Conservation (phyloP, 306 rosid species). For the Hippophae gyantsensis region DNA sequence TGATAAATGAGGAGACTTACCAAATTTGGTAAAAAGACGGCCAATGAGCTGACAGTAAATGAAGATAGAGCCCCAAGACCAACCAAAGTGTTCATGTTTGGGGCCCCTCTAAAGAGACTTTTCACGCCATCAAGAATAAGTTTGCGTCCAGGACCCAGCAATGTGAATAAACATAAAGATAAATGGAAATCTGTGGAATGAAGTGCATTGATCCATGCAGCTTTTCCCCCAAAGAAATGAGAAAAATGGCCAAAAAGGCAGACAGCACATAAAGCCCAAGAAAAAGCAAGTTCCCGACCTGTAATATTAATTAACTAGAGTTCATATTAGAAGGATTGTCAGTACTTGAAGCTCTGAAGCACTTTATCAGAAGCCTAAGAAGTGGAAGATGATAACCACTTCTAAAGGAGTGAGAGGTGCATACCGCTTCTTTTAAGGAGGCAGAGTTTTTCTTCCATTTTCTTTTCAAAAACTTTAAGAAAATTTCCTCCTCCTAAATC, state of each 20-base stretch:
- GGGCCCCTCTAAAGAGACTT: slow-evolving; percentile 71
- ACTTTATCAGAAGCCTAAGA: slow-evolving; percentile 8
- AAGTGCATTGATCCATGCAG: slow-evolving; percentile 70
- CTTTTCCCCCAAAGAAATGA: slow-evolving; percentile 78
- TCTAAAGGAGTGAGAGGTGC: slow-evolving; percentile 16
- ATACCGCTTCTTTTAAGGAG: slow-evolving; percentile 80
- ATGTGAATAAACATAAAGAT: slow-evolving; percentile 70
- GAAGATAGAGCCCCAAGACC: slow-evolving; percentile 98
- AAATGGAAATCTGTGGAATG: slow-evolving; percentile 85
- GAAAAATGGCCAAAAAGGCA: slow-evolving; percentile 89
- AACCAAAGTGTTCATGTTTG: slow-evolving; percentile 95
- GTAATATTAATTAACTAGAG: slow-evolving; percentile 19
- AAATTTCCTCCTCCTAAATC: slow-evolving; percentile 64
- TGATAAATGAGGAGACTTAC: slow-evolving; percentile 36
- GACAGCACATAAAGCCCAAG: slow-evolving; percentile 93
- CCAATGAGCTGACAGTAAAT: slow-evolving; percentile 83
- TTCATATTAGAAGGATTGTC: slow-evolving; percentile 11
- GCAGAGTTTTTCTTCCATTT: slow-evolving; percentile 77
- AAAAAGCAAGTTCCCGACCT: slow-evolving; percentile 85
- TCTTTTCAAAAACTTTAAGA: slow-evolving; percentile 69
- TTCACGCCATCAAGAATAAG: slow-evolving; percentile 82
- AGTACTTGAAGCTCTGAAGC: slow-evolving; percentile 10
- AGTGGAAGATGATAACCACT: slow-evolving; percentile 19
- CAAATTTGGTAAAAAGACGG: slow-evolving; percentile 70
- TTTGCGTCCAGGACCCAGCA: slow-evolving; percentile 94